Evolutionary conservation across 2,329 filamentous ascomycete species (phyloP).

Genomic region (Fusarium nurragi): DNA sequence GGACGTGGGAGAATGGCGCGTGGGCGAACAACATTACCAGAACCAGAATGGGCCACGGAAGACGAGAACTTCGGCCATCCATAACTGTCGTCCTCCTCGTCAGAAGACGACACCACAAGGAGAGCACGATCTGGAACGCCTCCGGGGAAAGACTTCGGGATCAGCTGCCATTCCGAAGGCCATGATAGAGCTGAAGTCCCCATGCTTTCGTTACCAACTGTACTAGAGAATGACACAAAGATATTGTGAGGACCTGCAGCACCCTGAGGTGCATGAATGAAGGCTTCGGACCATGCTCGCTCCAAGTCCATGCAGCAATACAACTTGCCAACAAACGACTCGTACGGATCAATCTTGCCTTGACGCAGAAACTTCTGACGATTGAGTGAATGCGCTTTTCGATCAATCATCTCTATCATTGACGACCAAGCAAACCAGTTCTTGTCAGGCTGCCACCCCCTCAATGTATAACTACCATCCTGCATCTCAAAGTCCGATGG

Average conservation of each 20-base stretch:
- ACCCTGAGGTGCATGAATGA: conserved; percentile 33
- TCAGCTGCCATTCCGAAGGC: conserved; percentile 43
- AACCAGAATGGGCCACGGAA: neutral
- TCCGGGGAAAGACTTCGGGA: conserved; percentile 24
- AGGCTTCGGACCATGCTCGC: conserved; percentile 48
- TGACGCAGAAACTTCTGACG: conserved; percentile 19
- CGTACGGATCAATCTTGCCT: conserved; percentile 17
- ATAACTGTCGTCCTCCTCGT: conserved; percentile 31
- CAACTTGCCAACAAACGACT: conserved; percentile 44
- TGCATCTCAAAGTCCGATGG: conserved; percentile 50
- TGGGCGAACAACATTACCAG: neutral
- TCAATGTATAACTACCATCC: conserved; percentile 53
- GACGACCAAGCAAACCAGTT: conserved; percentile 50
- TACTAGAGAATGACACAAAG: conserved; percentile 44
- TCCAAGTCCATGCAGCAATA: conserved; percentile 59
- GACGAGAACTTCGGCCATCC: conserved; percentile 28
- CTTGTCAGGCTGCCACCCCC: conserved; percentile 56
- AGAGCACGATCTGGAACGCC: conserved; percentile 12
- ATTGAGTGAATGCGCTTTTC: conserved; percentile 30
- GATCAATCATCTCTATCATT: conserved; percentile 45
- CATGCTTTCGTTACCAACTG: conserved; percentile 1
- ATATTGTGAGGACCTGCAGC: conserved; percentile 48
- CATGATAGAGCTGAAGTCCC: conserved; percentile 33
- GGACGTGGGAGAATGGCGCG: neutral
- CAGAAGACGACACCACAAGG: conserved; percentile 19